Evolutionary conservation across 257 asterid genomes (phyloP).

Genomic region (Verbena officinalis): DNA sequence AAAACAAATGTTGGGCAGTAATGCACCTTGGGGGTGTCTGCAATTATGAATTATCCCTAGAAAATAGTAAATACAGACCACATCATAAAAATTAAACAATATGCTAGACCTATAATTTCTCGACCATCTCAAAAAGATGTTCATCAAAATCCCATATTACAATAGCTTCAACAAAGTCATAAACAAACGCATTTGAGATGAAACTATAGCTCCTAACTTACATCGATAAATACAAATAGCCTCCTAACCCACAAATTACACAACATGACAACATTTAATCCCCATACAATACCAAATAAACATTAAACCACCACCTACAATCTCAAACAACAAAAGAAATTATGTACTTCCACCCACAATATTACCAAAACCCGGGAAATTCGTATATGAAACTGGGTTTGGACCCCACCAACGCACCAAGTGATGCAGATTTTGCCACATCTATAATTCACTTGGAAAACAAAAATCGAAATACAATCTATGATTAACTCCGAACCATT

Average conservation of each 20-base stretch:
- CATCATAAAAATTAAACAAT: not conserved
- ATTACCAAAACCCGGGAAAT: no score
- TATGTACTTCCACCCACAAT: not conserved
- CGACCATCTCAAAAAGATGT: not conserved
- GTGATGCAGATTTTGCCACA: no score
- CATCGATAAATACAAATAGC: conserved; percentile 1
- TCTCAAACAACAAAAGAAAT: not conserved
- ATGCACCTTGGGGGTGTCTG: no score
- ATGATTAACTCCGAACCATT: no score
- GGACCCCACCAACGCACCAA: no score
- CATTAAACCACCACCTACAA: conserved; percentile 12
- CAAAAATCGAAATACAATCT: no score
- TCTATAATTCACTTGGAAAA: no score
- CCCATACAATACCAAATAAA: not conserved
- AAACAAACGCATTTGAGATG: not conserved
- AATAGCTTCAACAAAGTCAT: not conserved
- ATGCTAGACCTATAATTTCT: not conserved
- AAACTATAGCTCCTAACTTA: not conserved
- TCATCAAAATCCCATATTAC: not conserved
- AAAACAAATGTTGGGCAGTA: no score
- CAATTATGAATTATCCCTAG: no score
- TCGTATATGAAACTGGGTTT: no score
- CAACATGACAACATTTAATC: conserved; percentile 8
- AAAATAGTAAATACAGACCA: no score
- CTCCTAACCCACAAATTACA: conserved; percentile 23